Evolutionary conservation across 2,329 filamentous ascomycete genomes (phyloP), one percentile per base, ranked within the genome.

Genomic region (Ilyonectria sp.): DNA sequence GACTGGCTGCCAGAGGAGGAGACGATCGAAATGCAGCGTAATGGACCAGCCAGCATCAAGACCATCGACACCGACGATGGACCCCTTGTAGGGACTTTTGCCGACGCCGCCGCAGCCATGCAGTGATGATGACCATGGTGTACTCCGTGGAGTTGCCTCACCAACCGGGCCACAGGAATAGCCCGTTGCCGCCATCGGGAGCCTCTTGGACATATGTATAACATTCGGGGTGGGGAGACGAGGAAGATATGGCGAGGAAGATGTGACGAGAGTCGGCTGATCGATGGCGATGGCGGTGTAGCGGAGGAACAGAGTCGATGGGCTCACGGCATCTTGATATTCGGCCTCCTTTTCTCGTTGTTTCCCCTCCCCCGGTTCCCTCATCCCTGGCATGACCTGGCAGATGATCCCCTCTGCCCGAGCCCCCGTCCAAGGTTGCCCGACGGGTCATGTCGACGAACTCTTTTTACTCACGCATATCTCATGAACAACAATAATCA

Each of bases 1-100:
- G 89, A 91, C 72, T 89, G 87, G 86, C 77, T 87, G 60, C 82
- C 82, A 47, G 86, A 88, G 59, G 86, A 88, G 56, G 86, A 86
- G 67, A 81, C 78, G 43, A 77, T 82, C 47, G 86, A 87, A 68
- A 75, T 82, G 76, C 82, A 84, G 67, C 81, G 77, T 60, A 82
- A 82, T 57, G 76, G 74, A 19, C 69, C 78, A 4, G 74, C 75
- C 40, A 81, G 76, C 69, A 71, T 79, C 60, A 79, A 78, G 68
- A 79, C 77, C 5, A 66, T 79, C n/a, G 76, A 80, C 21, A 76
- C 76, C 29, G 79, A 80, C 33, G 76, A 76, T 11, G 79, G 76
- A 15, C 83, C 86, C 52, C 83, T 90, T 46, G 87, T 90, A 15
- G 88, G 88, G 49, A 90, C 88, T 17, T 90, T 90, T 81, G 85